Base-by-base conservation (phyloP, 1,284 basidiomycete genomes). In the Trametes sp. region DNA sequence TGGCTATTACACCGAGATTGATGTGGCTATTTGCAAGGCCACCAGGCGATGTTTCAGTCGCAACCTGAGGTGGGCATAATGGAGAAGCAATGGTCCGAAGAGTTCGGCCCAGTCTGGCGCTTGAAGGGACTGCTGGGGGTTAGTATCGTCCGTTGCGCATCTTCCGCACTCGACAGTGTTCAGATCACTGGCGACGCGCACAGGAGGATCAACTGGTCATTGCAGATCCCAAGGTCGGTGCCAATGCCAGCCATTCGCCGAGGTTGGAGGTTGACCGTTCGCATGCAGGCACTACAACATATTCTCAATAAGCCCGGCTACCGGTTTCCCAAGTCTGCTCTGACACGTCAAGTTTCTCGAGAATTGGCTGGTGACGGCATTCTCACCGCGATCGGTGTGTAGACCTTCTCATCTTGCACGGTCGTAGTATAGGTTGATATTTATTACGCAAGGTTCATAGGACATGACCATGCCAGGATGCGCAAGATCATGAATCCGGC, bases 401-500 rank as follows among this genome's bases (percentile, higher is more conserved):
- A 5, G 26, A n/a, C 5, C 23, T 4, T 19, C 23, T 6, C 31
- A 5, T 33, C 31, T 6, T 38, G 6, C 16, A 14, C 11, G 8
- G 36, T 4, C 36, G 36, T 4, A 4, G 4, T 9, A 14, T 16
- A 4, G 6, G 23, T 19, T 29, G 6, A 19, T 31, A n/a, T n/a
- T n/a, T n/a, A n/a, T n/a, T n/a, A n/a, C n/a, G n/a, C 0, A 19
- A 0, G 10, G 16, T 4, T 44, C 26, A n/a, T 16, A 19, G 13
- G 57, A 10, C 11, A 41, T 4, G 42, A 75, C 50, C 66, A 61
- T 16, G 36, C 36, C 6, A 71, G 73, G 1, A 73, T 75, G 31
- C 63, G 73, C 24, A 74, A 72, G 59, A 60, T 73, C 50, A 75
- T 75, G 69, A 69, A 67, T 23, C 73, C 73, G 0, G 70, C 74